phyloP scores from a whole-genome alignment of 148 eudicot genomes.

The Camellia japonica region DNA sequence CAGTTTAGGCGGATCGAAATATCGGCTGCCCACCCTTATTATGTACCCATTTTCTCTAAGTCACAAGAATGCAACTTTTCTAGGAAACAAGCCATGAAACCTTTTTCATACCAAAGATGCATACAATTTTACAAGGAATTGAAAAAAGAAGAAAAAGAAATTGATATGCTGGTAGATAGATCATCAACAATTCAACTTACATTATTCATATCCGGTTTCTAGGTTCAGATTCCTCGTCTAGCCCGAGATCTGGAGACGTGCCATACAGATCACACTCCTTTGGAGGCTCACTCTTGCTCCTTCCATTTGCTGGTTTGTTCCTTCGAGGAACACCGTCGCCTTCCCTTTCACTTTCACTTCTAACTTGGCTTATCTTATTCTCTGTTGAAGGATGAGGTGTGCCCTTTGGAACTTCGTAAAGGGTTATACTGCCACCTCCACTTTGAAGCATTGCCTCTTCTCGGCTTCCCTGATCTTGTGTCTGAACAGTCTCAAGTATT shows the following conservation, averaged over 20 bases:
- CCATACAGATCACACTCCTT: conserved; percentile 32
- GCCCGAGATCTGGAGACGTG: conserved; percentile 32
- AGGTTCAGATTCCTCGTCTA: conserved; percentile 20
- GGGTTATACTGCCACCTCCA: conserved; percentile 45
- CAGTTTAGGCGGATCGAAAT: too few relatives aligned
- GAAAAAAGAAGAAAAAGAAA: not conserved
- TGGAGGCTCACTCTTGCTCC: conserved; percentile 60
- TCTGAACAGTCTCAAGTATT: conserved; percentile 57
- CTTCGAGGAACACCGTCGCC: conserved; percentile 7
- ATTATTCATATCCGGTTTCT: not conserved
- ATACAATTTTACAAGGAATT: not conserved
- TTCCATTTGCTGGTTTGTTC: conserved; percentile 25
- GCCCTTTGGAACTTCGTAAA: conserved; percentile 45
- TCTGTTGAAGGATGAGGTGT: conserved; percentile 14
- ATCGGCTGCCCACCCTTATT: too few relatives aligned
- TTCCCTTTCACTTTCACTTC: conserved; percentile 31
- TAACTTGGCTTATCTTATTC: conserved; percentile 19
- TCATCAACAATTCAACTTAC: not conserved
- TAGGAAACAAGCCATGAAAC: too few relatives aligned
- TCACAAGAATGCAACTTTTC: too few relatives aligned
- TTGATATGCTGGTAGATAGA: not conserved
- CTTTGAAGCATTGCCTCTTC: conserved; percentile 41
- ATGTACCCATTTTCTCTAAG: too few relatives aligned
- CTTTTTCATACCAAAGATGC: too few relatives aligned
- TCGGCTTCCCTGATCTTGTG: conserved; percentile 32